Evolutionary conservation across 78 protist species (phyloP), one percentile per base, ranked within the genome.

Genomic region (Dictyostelium capitatum): DNA sequence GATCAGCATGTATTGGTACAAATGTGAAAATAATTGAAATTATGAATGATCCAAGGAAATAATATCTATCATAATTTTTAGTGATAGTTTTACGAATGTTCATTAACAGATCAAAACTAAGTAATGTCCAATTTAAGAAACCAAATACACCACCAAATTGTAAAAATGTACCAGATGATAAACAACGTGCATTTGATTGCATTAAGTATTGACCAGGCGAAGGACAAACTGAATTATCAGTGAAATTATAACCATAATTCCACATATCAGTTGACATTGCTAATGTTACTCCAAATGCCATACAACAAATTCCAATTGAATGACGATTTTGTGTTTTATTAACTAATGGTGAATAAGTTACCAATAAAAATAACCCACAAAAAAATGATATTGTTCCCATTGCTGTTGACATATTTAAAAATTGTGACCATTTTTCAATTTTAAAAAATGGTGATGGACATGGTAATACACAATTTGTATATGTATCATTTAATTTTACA

Each of bases 81-180:
- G 37, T 17, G 10, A 37, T 59, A 11, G 17, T 65, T 51, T n/a
- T 37, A 19, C 69, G 47, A 8, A 82, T 43, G 2, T 19, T 32
- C 65, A 82, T 32, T 46, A 57, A 82, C 17, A 82, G 30, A 32
- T 82, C 89, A 14, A 82, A 50, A 19, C 67, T 23, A 28, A 41
- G n/a, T 9, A 43, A 25, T 14, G 53, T 14, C 78, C 78, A 82
- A 14, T 46, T 65, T 23, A 59, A n/a, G 8, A 69, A 17, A 28
- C 48, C 43, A 50, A 30, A 20, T 14, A 82, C 50, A 82, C 73
- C 78, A 28, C 89, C 89, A 69, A 82, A 82, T 69, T 62, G 77
- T 15, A 69, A 69, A 0, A 69, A 23, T 2, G 51, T n/a, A 59
- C 69, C 69, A 15, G 80, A 46, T 5, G 28, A 20, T 19, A 30